These are phyloP conservation scores for Kwoniella bestiolae DNA, from an alignment of 768 basidiomycete genomes.

Conservation along the genomic window DNA sequence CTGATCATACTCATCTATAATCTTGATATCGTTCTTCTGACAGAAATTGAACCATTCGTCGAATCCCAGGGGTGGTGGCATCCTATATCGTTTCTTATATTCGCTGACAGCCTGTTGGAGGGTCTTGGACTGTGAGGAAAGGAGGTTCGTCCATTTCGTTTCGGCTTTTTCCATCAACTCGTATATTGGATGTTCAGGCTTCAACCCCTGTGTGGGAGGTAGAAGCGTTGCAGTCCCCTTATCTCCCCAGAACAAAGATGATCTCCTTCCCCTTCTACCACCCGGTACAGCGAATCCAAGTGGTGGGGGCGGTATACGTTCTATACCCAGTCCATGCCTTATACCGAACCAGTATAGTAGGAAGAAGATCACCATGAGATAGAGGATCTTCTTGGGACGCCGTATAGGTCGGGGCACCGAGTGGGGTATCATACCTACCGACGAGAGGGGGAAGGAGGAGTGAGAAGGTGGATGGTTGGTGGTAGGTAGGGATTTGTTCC, in stretches of 20 bases:
- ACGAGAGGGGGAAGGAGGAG: slow-evolving; percentile 19
- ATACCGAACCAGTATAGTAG: slow-evolving; percentile 56
- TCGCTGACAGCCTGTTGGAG: slow-evolving; percentile 76
- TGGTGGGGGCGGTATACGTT: slow-evolving; percentile 47
- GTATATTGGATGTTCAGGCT: slow-evolving; percentile 55
- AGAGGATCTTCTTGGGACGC: slow-evolving; percentile 53
- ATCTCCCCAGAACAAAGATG: slow-evolving; percentile 34
- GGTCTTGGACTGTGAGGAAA: slow-evolving; percentile 72
- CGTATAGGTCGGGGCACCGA: slow-evolving; percentile 40
- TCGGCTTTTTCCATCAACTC: slow-evolving; percentile 55
- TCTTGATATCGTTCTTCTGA: slow-evolving; percentile 46
- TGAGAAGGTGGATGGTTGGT: background rate
- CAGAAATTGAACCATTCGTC: slow-evolving; percentile 72
- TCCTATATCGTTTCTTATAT: slow-evolving; percentile 76
- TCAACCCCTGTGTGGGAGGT: background rate
- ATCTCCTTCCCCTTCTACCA: slow-evolving; percentile 36
- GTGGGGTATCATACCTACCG: slow-evolving; percentile 20
- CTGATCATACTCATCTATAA: slow-evolving; percentile 54
- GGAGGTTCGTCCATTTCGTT: slow-evolving; percentile 38
- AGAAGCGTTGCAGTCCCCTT: slow-evolving; percentile 40
- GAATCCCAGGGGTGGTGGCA: slow-evolving; percentile 85
- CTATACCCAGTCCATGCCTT: slow-evolving; percentile 54
- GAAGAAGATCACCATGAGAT: slow-evolving; percentile 53
- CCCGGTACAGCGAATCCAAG: slow-evolving; percentile 46
- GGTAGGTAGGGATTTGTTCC: background rate